A percentile compares a stretch with the other conserved stretches of the same genome.
phyloP scores from a whole-genome alignment of 768 basidiomycete genomes.

The Peribolospora kevripleyi region DNA sequence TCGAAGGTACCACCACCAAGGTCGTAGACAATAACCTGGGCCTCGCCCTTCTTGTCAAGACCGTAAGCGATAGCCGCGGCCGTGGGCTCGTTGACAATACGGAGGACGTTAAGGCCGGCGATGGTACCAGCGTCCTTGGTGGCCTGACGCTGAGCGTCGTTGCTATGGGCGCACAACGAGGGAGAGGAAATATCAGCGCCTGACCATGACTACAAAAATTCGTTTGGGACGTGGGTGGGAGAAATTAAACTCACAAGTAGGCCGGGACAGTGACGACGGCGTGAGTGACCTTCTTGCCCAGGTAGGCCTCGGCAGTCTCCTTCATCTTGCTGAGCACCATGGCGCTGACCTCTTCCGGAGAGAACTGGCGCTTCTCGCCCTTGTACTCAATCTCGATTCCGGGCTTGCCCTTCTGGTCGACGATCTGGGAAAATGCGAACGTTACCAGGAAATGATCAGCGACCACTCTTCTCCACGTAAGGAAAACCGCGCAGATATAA shows the following conservation, averaged over 20 bases:
- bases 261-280: slow-evolving; percentile 70
- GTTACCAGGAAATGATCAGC: slow-evolving; percentile 28
- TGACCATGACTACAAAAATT: no score
- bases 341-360: slow-evolving; percentile 24
- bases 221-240: slow-evolving; percentile 24
- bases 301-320: slow-evolving; percentile 95
- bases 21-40: slow-evolving; percentile 93
- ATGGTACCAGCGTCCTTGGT: slow-evolving; percentile 96
- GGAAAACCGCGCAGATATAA: not conserved
- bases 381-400: slow-evolving; percentile 26
- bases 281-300: slow-evolving; percentile 84
- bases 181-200: no score
- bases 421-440: slow-evolving; percentile 11
- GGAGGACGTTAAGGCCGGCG: slow-evolving; percentile 78
- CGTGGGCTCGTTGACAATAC: slow-evolving; percentile 94
- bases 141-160: slow-evolving; percentile 95
- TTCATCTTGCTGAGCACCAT: slow-evolving; percentile 97
- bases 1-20: slow-evolving; percentile 97
- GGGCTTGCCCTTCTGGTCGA: slow-evolving; percentile 15
- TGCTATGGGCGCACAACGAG: slow-evolving; percentile 28
- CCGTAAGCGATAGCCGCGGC: slow-evolving; percentile 96
- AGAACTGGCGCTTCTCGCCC: slow-evolving; percentile 51
- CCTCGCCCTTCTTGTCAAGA: slow-evolving; percentile 89
- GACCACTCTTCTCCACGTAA: slow-evolving; percentile 12
- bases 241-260: not conserved